Evolutionary conservation across 2,329 filamentous ascomycete species (phyloP), one percentile per base, ranked within the genome.

Genomic region (Tolypocladium pustulatum): DNA sequence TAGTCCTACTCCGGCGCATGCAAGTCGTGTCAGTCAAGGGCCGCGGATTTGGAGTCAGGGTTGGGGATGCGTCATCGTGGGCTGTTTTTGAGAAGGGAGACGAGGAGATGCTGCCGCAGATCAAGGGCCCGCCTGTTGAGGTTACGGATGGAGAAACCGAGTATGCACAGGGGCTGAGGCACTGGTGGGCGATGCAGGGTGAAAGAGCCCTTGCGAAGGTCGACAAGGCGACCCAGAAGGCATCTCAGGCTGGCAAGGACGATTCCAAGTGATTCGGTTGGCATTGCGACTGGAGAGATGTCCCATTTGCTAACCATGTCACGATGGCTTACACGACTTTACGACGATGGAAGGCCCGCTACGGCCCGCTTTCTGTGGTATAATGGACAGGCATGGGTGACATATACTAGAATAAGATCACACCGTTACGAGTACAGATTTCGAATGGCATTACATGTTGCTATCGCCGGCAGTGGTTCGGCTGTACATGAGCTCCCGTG

Each of bases 71-170:
- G 38, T 85, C 82, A 20, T 79, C 81, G 57, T 87, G 85, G 81
- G 84, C 81, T 2, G 81, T 87, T 3, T 86, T 83, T 61, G 81
- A 84, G 63, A 70, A 71, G 43, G 70, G 70, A 3, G 69, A 72
- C 53, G 66, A 68, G 57, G 68, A 72, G 58, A 66, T 68, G 65
- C 69, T 77, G 51, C 73, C 80, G 49, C 80, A 86, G 70, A 79
- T 86, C 57, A 79, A 77, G 61, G 84, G 83, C 0, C 81, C 82
- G 57, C 83, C 83, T 0, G 77, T 87, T 25, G 84, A 87, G 69
- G 75, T 81, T 61, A 74, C 73, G 34, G 72, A 75, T 17, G 72
- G 69, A 34, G 84, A 86, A 69, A 72, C 71, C 55, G 72, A 71
- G 34, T 80, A 83, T 63, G 77, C 81, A 57, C 67, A 66, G 53